phyloP scores from a whole-genome alignment of 2,329 filamentous ascomycete species.

The Tolypocladium inflatum region DNA sequence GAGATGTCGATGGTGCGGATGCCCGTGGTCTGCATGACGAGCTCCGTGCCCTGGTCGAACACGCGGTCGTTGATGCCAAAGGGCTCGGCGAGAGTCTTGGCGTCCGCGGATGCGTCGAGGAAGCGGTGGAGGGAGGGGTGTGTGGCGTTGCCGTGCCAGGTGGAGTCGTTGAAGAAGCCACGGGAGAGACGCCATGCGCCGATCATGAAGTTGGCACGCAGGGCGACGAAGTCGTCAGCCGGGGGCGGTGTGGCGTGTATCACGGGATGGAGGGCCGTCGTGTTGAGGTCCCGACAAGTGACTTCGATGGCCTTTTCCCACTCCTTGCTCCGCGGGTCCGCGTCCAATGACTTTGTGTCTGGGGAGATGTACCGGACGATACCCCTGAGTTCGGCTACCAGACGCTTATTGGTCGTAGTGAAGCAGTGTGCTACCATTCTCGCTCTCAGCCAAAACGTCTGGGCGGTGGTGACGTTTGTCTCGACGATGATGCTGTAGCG shows the following conservation, averaged over 20 bases:
- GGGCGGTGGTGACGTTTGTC: conserved; percentile 41
- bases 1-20: conserved; percentile 45
- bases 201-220: conserved; percentile 47
- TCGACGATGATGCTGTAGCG: conserved; percentile 59
- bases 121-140: conserved; percentile 25
- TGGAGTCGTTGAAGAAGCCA: conserved; percentile 44
- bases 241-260: conserved; percentile 23
- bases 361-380: conserved; percentile 19
- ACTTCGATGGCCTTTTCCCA: conserved; percentile 39
- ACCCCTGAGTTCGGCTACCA: conserved; percentile 19
- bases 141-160: conserved; percentile 31
- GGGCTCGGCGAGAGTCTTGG: conserved; percentile 3
- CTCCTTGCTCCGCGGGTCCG: conserved; percentile 29
- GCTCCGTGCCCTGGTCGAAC: conserved; percentile 20
- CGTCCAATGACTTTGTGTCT: accelerated
- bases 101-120: conserved; percentile 13
- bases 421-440: conserved; percentile 32
- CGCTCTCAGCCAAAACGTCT: conserved; percentile 56
- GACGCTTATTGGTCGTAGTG: conserved; percentile 16
- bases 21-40: conserved; percentile 39
- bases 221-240: conserved; percentile 29
- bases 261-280: conserved; percentile 31
- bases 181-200: conserved; percentile 41
- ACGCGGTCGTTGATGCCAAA: conserved; percentile 19
- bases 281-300: conserved; percentile 44